Evolutionary conservation across 805 yeast genomes (phyloP).

Genomic region (Cyberlindnera misumaiensis): DNA sequence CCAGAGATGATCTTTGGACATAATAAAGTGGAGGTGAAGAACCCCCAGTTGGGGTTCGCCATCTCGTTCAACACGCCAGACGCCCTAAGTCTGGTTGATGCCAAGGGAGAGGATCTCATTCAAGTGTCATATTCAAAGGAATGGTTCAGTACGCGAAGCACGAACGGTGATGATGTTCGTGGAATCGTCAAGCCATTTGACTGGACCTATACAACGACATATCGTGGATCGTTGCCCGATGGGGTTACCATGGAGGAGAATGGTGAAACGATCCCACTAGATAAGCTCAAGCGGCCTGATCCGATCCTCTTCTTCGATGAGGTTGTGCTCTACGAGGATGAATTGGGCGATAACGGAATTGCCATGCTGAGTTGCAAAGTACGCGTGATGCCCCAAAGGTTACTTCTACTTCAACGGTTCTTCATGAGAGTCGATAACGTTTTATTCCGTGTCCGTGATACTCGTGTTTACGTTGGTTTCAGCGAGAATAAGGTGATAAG

Average conservation of each 20-base stretch:
- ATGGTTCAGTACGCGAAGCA: constrained; percentile 48
- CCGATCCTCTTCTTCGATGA: constrained; percentile 90
- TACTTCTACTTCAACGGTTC: constrained; percentile 68
- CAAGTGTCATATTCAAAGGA: constrained; percentile 83
- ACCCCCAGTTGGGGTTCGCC: constrained; percentile 32
- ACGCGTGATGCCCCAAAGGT: constrained; percentile 80
- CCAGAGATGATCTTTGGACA: constrained; percentile 98
- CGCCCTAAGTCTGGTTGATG: constrained; percentile 57
- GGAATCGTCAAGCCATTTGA: constrained; percentile 79
- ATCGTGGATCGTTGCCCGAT: constrained; percentile 49
- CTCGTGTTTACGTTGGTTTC: constrained; percentile 77
- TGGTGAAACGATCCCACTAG: constrained; percentile 53
- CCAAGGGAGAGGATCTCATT: constrained; percentile 43
- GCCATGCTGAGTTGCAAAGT: constrained; percentile 71
- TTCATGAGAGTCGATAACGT: constrained; percentile 90
- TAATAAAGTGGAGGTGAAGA: constrained; percentile 52
- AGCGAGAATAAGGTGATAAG: constrained; percentile 56
- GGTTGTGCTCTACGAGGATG: constrained; percentile 86
- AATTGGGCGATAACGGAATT: constrained; percentile 93
- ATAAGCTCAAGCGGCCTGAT: constrained; percentile 63
- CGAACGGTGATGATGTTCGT: constrained; percentile 35
- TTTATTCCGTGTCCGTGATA: constrained; percentile 74
- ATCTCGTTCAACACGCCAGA: constrained; percentile 71
- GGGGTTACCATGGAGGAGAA: constrained; percentile 20
- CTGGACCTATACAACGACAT: constrained; percentile 90